A percentile compares a stretch with the other conserved stretches of the same genome.
Conservation (phyloP, 768 basidiomycete genomes). For the Mycena chlorophos region DNA sequence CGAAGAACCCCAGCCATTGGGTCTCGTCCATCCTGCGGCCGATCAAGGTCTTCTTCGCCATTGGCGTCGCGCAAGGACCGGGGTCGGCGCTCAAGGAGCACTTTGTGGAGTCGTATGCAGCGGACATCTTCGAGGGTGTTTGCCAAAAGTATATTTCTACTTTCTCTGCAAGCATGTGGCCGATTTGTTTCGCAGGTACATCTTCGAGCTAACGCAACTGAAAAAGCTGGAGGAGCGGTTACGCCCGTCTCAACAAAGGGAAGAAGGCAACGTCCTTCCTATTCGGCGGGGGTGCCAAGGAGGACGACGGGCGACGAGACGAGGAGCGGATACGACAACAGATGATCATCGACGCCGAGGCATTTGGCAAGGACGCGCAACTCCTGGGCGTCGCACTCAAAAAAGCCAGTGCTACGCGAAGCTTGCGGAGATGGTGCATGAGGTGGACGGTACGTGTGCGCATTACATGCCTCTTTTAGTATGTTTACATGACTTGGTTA, state of each 20-base stretch:
- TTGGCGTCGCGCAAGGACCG: conserved; percentile 55
- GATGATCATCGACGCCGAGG: conserved; percentile 83
- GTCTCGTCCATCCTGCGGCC: conserved; percentile 80
- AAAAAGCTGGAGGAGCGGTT: conserved; percentile 92
- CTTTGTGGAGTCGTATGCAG: conserved; percentile 50
- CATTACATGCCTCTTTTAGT: no score
- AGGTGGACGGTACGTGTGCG: no score
- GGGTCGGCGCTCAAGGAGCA: conserved; percentile 60
- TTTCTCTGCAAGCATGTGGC: not conserved
- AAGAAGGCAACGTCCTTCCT: conserved; percentile 78
- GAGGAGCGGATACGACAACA: conserved; percentile 86
- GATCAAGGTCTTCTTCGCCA: conserved; percentile 70
- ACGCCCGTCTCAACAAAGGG: conserved; percentile 80
- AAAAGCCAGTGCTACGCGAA: conserved; percentile 52
- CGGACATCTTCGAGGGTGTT: conserved; percentile 71
- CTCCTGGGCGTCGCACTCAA: conserved; percentile 66
- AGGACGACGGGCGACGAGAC: conserved; percentile 73
- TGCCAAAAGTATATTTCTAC: conserved; percentile 52
- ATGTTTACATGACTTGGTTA: no score
- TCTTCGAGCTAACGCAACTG: conserved; percentile 76
- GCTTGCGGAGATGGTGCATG: conserved; percentile 62
- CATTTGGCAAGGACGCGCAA: conserved; percentile 76
- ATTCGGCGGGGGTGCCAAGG: conserved; percentile 59
- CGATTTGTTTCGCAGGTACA: conserved; percentile 68
- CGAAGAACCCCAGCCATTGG: conserved; percentile 85